Conservation (phyloP, 495 filamentous ascomycete species). For the Glarea lozoyensis region DNA sequence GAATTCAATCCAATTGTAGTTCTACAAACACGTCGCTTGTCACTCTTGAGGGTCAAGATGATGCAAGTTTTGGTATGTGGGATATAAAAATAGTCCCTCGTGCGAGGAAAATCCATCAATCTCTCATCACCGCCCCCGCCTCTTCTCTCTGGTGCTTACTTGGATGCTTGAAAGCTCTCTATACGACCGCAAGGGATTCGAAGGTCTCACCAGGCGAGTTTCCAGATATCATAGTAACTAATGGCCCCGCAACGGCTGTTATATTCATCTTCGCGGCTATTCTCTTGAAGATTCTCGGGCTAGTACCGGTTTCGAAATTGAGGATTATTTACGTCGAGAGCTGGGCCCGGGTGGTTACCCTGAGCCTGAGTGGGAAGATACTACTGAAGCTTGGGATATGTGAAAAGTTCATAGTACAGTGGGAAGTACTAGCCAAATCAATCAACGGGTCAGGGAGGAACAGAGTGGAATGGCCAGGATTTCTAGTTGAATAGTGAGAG, state of each 20-base stretch:
- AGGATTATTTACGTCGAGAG: constrained; percentile 80
- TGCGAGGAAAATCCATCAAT: constrained; percentile 70
- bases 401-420: constrained; percentile 70
- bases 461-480: constrained; percentile 35
- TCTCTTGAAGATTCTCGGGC: constrained; percentile 50
- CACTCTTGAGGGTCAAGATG: constrained; percentile 4
- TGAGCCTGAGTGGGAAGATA: constrained; percentile 76
- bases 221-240: constrained; percentile 73
- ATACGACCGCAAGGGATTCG: constrained; percentile 6
- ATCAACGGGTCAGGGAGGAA: constrained; percentile 34
- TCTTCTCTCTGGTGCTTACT: constrained; percentile 49
- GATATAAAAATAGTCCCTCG: constrained; percentile 49
- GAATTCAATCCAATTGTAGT: constrained; percentile 22
- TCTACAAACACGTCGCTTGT: constrained; percentile 5
- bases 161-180: constrained; percentile 27
- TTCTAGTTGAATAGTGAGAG: constrained; percentile 29
- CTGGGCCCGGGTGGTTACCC: constrained; percentile 70
- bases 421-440: constrained; percentile 45
- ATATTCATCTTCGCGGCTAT: constrained; percentile 64
- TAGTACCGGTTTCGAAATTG: constrained; percentile 34
- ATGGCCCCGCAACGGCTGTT: constrained; percentile 82
- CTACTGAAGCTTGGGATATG: constrained; percentile 47
- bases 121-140: constrained; percentile 57
- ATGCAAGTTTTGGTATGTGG: constrained; percentile 22
- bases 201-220: constrained; percentile 3